These are phyloP conservation scores for Coffea canephora DNA, from an alignment of 257 asterid species.

Conservation along the genomic window DNA sequence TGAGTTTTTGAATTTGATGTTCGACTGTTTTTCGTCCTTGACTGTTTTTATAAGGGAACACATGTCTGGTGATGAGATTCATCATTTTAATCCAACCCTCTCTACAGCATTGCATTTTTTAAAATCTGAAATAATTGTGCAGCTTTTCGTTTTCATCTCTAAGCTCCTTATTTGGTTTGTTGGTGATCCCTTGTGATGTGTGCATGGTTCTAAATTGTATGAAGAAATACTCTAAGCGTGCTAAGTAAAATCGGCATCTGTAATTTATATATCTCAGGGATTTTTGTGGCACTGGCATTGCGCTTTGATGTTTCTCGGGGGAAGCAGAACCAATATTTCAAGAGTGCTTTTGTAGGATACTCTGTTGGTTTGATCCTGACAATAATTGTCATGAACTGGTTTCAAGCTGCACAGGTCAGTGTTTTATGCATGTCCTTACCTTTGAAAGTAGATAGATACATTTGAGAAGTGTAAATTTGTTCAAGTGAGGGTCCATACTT, in stretches of 20 bases:
- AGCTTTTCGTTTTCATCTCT: neutral
- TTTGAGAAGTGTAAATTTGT: neutral
- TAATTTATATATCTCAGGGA: no score
- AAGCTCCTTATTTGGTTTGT: no score
- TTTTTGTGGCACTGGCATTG: no score
- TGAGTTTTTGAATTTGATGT: neutral
- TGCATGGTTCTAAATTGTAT: no score
- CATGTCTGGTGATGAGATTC: neutral
- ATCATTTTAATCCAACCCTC: neutral
- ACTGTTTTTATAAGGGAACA: neutral
- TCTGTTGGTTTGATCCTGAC: no score
- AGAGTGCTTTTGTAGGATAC: no score
- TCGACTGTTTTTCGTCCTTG: neutral
- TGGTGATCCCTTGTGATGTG: no score
- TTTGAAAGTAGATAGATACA: neutral
- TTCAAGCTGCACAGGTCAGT: neutral
- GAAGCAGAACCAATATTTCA: no score
- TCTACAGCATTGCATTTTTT: neutral
- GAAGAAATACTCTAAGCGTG: no score
- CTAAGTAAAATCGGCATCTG: no score
- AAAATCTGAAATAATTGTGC: neutral
- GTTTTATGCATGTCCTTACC: neutral
- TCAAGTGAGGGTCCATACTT: neutral
- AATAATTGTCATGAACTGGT: no score
- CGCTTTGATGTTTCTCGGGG: no score